phyloP scores from a whole-genome alignment of 169 alveolate genomes.

The Plasmodium berghei region DNA sequence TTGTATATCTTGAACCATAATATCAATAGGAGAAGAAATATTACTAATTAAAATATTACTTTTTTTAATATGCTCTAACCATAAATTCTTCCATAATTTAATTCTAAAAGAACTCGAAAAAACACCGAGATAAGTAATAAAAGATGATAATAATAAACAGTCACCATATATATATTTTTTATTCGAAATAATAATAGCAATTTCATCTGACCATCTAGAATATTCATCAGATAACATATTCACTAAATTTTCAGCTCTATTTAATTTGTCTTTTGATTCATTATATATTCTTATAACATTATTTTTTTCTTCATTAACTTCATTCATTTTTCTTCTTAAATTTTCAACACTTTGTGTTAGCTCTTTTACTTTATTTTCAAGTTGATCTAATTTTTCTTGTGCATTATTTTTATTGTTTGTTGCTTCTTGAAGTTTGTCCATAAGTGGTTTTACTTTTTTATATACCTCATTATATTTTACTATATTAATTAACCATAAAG shows the following conservation, averaged over 20 bases:
- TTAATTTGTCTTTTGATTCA: conserved; percentile 91
- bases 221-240: conserved; percentile 96
- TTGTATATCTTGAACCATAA: conserved; percentile 94
- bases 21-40: conserved; percentile 91
- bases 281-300: conserved; percentile 92
- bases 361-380: conserved; percentile 90
- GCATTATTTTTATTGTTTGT: conserved; percentile 91
- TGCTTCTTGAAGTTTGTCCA: conserved; percentile 94
- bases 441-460: conserved; percentile 93
- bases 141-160: conserved; percentile 94
- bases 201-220: conserved; percentile 96
- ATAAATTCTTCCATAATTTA: conserved; percentile 91
- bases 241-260: conserved; percentile 94
- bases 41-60: conserved; percentile 92
- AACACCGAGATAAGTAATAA: conserved; percentile 96
- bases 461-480: conserved; percentile 95
- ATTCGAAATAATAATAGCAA: conserved; percentile 89
- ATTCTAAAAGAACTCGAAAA: conserved; percentile 93
- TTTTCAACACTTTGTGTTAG: conserved; percentile 88
- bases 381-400: conserved; percentile 93
- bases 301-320: conserved; percentile 92
- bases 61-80: conserved; percentile 92
- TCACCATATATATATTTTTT: conserved; percentile 94
- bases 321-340: conserved; percentile 90
- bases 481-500: conserved; percentile 95